A percentile compares a stretch with the other conserved stretches of the same genome.
These are phyloP conservation scores for Ceratocystis diversiconidia DNA, from an alignment of 2,329 filamentous ascomycete species.

Conservation along the genomic window DNA sequence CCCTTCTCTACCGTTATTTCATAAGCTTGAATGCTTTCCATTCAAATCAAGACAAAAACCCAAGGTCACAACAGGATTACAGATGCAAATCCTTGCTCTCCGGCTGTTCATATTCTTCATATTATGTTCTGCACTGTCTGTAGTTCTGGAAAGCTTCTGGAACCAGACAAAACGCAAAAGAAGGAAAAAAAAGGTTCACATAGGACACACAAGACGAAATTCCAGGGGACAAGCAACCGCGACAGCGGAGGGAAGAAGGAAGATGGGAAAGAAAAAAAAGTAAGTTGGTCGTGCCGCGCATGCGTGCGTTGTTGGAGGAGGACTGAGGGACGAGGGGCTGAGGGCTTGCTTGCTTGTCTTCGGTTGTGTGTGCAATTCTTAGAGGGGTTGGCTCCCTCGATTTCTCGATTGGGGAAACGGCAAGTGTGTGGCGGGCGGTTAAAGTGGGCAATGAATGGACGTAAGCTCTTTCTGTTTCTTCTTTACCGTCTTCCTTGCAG, in stretches of 20 bases:
- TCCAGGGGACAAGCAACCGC: neutral
- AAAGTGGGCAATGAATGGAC: neutral
- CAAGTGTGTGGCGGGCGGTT: neutral
- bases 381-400: neutral
- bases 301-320: neutral
- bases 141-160: slow-evolving; percentile 13
- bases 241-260: neutral
- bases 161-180: neutral
- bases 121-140: neutral
- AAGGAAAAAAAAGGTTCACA: neutral
- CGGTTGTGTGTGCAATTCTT: neutral
- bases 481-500: slow-evolving; percentile 6
- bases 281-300: neutral
- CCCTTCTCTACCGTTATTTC: neutral
- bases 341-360: neutral
- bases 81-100: neutral
- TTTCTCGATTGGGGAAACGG: neutral
- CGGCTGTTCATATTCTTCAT: neutral
- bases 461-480: neutral
- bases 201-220: neutral
- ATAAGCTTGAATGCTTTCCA: too few relatives aligned
- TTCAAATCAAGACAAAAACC: neutral
- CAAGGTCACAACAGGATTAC: neutral
- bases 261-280: neutral
- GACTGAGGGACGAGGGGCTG: neutral